Percentiles rank a stretch among this genome's conserved stretches.
These are phyloP conservation scores for Limtongozyma cylindracea DNA, from an alignment of 805 yeast genomes.

Conservation along the genomic window DNA sequence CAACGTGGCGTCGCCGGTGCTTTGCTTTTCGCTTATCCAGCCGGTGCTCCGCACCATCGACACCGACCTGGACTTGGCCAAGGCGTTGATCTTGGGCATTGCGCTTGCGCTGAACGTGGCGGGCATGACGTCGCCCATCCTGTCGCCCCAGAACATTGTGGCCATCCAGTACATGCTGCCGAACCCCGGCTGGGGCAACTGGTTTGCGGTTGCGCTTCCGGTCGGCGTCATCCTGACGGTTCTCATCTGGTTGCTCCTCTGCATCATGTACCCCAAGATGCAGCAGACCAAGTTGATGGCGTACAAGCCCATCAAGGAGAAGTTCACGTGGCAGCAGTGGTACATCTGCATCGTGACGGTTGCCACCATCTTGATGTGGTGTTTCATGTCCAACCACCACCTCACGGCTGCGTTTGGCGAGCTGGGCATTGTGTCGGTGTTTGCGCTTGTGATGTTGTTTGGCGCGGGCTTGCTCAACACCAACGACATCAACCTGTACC, in stretches of 20 bases:
- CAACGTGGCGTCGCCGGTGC: constrained; percentile 92
- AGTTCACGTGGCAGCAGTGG: constrained; percentile 49
- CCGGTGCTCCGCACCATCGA: constrained; percentile 74
- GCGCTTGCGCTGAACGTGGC: constrained; percentile 87
- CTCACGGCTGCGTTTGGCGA: constrained; percentile 71
- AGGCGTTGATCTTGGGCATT: constrained; percentile 71
- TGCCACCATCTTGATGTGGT: constrained; percentile 68
- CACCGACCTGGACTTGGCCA: constrained; percentile 49
- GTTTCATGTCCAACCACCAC: constrained; percentile 54
- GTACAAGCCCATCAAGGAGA: constrained; percentile 31
- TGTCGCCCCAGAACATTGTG: constrained; percentile 88
- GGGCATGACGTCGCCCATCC: constrained; percentile 94
- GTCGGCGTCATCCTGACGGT: constrained; percentile 39
- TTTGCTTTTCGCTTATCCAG: constrained; percentile 76
- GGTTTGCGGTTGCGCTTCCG: constrained; percentile 81
- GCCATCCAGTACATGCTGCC: constrained; percentile 70
- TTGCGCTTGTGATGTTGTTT: constrained; percentile 77
- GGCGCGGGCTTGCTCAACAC: constrained; percentile 73
- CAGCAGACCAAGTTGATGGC: constrained; percentile 30
- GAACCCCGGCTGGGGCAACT: constrained; percentile 68
- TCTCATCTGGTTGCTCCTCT: constrained; percentile 46
- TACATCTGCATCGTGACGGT: constrained; percentile 45
- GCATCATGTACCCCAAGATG: constrained; percentile 36
- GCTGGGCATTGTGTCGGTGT: constrained; percentile 86
- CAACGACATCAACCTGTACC: constrained; percentile 84